Base-by-base conservation (phyloP, 345 rosid species). In the Pistacia atlantica region DNA sequence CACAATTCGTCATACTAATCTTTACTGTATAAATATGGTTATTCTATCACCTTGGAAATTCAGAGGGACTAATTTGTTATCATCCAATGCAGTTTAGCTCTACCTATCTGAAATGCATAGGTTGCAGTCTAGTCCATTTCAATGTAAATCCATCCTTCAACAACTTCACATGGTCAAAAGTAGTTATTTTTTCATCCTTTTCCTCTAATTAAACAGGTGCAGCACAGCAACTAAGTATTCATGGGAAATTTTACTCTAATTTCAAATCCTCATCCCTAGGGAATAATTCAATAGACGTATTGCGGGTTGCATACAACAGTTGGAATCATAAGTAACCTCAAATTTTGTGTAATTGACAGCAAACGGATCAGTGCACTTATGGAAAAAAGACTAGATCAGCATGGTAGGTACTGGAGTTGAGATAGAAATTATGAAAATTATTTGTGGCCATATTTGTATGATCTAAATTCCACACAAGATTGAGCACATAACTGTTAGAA, bases 381-480 rank as follows among this genome's bases (percentile, higher is more conserved):
- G 59, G 13, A 80, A 77, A 77, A 80, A 84, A 82, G 71, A 59
- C 22, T 22, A 80, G 28, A 72, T 84, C 52, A 16, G 80, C 82
- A 52, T 74, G 79, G 75, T n/a, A 16, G 4, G 73, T 75, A 65
- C 80, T 66, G 9, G 80, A 86, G 12, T 54, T 5, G 3, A 85
- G 37, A 16, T 71, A 78, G 81, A 74, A 81, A 51, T 81, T 77
- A 12, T 45, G 59, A 38, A 3, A 25, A 25, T 1, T 25, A 25
- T 25, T 25, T 45, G 25, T 25, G 25, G 1, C 25, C 25, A 25
- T 25, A 25, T 25, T 25, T 25, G 25, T 25, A 25, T 25, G 25
- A 25, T 25, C 25, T 1, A 1, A 25, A 25, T 25, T 25, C 25
- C 25, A 25, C 1, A 25, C 25, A 25, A 25, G 25, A 25, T 25